These are phyloP conservation scores for Juglanconis juglandina DNA, from an alignment of 2,329 filamentous ascomycete genomes.

Conservation along the genomic window DNA sequence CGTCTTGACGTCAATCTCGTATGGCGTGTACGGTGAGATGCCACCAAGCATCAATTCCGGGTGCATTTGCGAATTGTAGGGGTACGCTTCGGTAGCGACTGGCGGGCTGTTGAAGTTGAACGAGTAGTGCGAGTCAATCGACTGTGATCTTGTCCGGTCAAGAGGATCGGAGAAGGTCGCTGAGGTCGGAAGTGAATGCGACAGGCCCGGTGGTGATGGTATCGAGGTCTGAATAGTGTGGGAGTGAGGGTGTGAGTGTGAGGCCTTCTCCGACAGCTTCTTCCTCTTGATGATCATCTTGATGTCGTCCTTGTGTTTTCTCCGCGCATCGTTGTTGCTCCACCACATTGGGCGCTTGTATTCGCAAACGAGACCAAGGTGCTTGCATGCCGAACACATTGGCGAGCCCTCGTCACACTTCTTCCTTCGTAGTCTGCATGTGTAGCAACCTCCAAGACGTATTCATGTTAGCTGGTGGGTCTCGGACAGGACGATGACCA, in stretches of 20 bases:
- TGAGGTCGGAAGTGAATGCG: conserved; percentile 77
- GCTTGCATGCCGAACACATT: conserved; percentile 63
- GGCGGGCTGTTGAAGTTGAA: conserved; percentile 71
- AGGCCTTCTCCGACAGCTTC: conserved; percentile 84
- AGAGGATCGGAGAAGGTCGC: conserved; percentile 75
- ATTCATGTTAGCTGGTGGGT: conserved; percentile 29
- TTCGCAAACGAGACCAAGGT: conserved; percentile 82
- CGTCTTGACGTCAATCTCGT: conserved; percentile 94
- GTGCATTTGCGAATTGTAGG: conserved; percentile 62
- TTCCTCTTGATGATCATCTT: conserved; percentile 97
- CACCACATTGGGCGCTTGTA: conserved; percentile 98
- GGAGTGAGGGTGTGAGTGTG: conserved; percentile 32
- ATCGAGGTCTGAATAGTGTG: conserved; percentile 50
- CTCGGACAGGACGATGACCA: conserved; percentile 5
- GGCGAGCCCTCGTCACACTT: conserved; percentile 66
- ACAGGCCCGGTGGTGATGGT: conserved; percentile 71
- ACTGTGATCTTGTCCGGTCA: conserved; percentile 69
- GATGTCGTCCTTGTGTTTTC: conserved; percentile 87
- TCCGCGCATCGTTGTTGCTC: conserved; percentile 85
- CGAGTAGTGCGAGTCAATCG: conserved; percentile 76
- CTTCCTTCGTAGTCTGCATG: conserved; percentile 63
- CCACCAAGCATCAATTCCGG: conserved; percentile 56
- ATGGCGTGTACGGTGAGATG: conserved; percentile 59
- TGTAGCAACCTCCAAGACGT: conserved; percentile 57
- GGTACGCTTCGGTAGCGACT: conserved; percentile 51